Conservation (phyloP, 2,329 filamentous ascomycete genomes). For the Aspergillus texensis region DNA sequence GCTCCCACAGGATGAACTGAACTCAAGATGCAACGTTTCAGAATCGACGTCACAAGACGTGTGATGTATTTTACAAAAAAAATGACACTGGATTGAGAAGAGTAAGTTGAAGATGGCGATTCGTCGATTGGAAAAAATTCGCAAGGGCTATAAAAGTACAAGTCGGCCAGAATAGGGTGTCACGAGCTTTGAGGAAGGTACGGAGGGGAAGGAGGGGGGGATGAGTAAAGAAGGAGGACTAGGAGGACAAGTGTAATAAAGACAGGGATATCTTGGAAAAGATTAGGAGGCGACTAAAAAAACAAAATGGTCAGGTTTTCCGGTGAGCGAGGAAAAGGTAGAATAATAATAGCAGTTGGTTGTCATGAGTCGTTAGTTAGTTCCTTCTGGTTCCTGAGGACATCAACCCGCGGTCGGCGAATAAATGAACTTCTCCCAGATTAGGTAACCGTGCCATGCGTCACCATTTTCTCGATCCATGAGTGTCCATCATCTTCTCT, state of each 20-base stretch:
- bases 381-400: not conserved
- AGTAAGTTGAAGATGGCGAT: not conserved
- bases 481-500: not conserved
- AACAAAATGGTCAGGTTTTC: not conserved
- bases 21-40: not conserved
- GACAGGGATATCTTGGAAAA: not conserved
- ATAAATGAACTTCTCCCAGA: not conserved
- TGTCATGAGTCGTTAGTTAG: not conserved
- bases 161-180: not conserved
- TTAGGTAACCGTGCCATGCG: not conserved
- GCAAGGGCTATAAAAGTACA: conserved; percentile 3
- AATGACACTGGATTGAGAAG: not conserved
- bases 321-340: not conserved
- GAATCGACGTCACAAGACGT: not conserved
- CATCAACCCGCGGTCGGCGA: not conserved
- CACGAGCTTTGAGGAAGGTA: conserved; percentile 1
- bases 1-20: not conserved
- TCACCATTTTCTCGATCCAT: not conserved
- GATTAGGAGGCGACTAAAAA: not conserved
- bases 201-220: not conserved
- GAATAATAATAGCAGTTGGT: not conserved
- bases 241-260: not conserved
- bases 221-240: not conserved
- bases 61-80: not conserved
- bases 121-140: not conserved